Base-by-base conservation (phyloP, 1,139 yeast species). In the Hanseniaspora sp. region DNA sequence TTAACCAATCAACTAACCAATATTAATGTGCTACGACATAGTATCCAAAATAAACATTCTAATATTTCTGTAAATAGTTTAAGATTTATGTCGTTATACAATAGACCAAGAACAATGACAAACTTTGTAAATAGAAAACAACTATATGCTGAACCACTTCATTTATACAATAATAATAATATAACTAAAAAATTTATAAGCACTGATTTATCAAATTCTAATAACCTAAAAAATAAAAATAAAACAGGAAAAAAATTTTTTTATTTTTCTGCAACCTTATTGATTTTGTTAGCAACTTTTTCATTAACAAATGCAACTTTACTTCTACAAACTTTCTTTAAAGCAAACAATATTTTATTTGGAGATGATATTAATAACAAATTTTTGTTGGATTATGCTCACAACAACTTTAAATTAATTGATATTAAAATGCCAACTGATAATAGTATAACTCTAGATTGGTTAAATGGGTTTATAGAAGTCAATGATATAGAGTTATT, bases 391-490 rank as follows among this genome's bases (percentile, higher is more conserved):
- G 39, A 51, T 5, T 45, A 51, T 42, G 33, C 39, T 18, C 11
- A 39, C 35, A 51, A 49, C 12, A 49, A 49, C 13, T 17, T 43
- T 15, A 18, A 30, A 11, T 6, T 49, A 9, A 29, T 37, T n/a
- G 45, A 34, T n/a, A 34, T 48, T 8, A 38, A 35, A 15, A 42
- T 48, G 7, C 17, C 15, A 41, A 37, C 42, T 5, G 39, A 48
- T 34, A 42, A 40, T 18, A 40, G 31, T 28, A 46, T 46, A 18
- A 38, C 40, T 11, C 75, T 78, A 1, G 72, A 71, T 41, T 76
- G 77, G 76, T 67, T 71, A 54, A 71, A 73, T 56, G 87, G 90
- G 0, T 79, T 75, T 68, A 77, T 84, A 52, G 72, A 77, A 55
- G 79, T 83, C 61, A 74, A 74, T 52, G 78, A 81, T 60, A 69